These are phyloP conservation scores for Gracilaria caudata DNA, from an alignment of 23 red algal species.

Conservation along the genomic window DNA sequence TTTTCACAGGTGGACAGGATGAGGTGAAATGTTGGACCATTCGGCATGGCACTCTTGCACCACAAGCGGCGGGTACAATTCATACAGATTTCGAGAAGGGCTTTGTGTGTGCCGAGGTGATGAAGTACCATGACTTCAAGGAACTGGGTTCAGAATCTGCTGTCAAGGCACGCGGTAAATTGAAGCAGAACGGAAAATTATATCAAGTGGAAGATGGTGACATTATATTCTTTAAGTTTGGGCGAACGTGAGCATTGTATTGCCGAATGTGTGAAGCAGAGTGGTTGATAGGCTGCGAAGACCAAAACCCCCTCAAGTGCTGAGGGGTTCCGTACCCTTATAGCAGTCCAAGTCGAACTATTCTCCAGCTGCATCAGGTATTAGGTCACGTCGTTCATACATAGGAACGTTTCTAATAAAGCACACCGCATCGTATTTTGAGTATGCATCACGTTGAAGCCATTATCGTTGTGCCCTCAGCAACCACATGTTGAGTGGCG, in stretches of 20 bases:
- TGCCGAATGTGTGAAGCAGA: background rate
- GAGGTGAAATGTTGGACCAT: conserved; percentile 98
- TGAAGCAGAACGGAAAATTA: conserved; percentile 91
- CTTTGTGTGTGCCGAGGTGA: conserved; percentile 96
- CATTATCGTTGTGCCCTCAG: too few species aligned
- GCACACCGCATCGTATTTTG: too few species aligned
- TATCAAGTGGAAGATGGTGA: conserved; percentile 93
- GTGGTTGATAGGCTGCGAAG: background rate
- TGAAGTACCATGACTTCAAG: conserved; percentile 84
- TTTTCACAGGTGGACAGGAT: conserved; percentile 94
- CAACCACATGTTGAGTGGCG: too few species aligned
- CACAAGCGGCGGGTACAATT: conserved; percentile 97
- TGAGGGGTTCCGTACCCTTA: too few species aligned
- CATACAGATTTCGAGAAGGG: conserved; percentile 98
- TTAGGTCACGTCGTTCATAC: too few species aligned
- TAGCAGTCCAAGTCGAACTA: background rate
- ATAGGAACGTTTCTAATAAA: too few species aligned
- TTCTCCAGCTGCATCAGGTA: background rate
- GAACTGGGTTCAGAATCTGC: conserved; percentile 75
- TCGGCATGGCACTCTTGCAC: conserved; percentile 82
- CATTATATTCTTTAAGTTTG: conserved; percentile 93
- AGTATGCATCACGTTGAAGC: too few species aligned
- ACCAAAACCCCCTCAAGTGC: too few species aligned
- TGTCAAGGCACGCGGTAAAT: conserved; percentile 94
- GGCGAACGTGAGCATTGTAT: conserved; percentile 21